phyloP scores from a whole-genome alignment of 768 basidiomycete genomes.

The Podaxis sp. region DNA sequence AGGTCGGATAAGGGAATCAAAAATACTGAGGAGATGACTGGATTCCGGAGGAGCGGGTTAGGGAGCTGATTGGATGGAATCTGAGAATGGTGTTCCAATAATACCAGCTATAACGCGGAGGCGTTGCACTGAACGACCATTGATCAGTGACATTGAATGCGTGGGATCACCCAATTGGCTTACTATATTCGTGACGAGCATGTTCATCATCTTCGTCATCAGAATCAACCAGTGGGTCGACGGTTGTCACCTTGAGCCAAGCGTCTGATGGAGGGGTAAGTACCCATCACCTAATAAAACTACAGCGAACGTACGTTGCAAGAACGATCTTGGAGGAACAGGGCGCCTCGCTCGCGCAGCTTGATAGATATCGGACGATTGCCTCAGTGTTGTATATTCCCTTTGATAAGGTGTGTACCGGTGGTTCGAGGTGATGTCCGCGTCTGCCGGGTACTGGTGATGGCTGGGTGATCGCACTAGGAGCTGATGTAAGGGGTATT shows the following conservation, averaged over 20 bases:
- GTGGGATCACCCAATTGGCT: slow-evolving; percentile 20
- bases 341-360: slow-evolving; percentile 20
- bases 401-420: slow-evolving; percentile 38
- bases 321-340: slow-evolving; percentile 49
- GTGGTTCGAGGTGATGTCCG: slow-evolving; percentile 15
- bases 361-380: slow-evolving; percentile 16
- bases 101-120: slow-evolving; percentile 12
- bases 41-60: slow-evolving; percentile 1
- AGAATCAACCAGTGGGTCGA: slow-evolving; percentile 75
- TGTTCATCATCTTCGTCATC: slow-evolving; percentile 75
- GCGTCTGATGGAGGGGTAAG: slow-evolving; percentile 49
- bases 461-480: neutral
- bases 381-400: slow-evolving; percentile 15
- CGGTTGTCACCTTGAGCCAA: slow-evolving; percentile 64
- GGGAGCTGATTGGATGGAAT: neutral
- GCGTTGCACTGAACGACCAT: slow-evolving; percentile 9
- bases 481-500: slow-evolving; percentile 4
- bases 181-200: slow-evolving; percentile 65
- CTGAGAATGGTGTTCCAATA: slow-evolving; percentile 4
- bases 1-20: neutral
- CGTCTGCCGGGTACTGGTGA: neutral
- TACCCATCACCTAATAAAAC: slow-evolving; percentile 1
- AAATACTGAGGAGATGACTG: slow-evolving; percentile 8
- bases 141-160: neutral
- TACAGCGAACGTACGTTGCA: slow-evolving; percentile 56